Evolutionary conservation across 768 basidiomycete genomes (phyloP), one percentile per base, ranked within the genome.

Genomic region (Scleroderma bovista): DNA sequence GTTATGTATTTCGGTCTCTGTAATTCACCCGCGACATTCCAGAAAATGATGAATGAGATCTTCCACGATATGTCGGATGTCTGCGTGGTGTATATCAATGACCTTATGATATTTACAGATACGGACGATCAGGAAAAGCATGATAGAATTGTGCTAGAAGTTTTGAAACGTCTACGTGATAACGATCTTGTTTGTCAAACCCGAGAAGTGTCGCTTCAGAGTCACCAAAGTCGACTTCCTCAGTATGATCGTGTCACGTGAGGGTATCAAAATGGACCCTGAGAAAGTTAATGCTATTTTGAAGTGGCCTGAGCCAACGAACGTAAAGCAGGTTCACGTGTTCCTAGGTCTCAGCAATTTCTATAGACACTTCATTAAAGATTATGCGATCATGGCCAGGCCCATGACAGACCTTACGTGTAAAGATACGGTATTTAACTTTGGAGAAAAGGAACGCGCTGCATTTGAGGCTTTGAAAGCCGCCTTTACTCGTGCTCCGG

Each of bases 1-100:
- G 26, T 29, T 9, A 29, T 5, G 26, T 29, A 29, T 9, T 5
- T 29, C 9, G 26, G 4, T 4, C 26, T 5, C 5, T 29, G 9
- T 29, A 29, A 29, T 9, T 70, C 0, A 44, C 65, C 16, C 67
- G 54, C 29, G 74, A 77, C 47, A 58, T 58, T 2, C 67, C 69
- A 8, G 67, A 69, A 0, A 29, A 29, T 29, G 26, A 29, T 29
- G 26, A 29, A 29, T 9, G 9, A 29, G 26, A 65, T 68, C 0
- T 77, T 77, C 52, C 67, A 70, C 31, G 46, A 39, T 0, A 60
- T 67, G 55, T 68, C 68, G 59, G 63, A 70, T 52, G 56, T 20
- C 11, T 15, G 8, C 7, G 53, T 64, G 0, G 68, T 78, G 36
- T 75, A 80, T 54, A 55, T 77, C 26, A 73, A 75, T 50, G 67